A percentile compares a stretch with the other conserved stretches of the same genome.
These are phyloP conservation scores for Penicillium sp. DNA, from an alignment of 2,329 filamentous ascomycete genomes.

Conservation along the genomic window DNA sequence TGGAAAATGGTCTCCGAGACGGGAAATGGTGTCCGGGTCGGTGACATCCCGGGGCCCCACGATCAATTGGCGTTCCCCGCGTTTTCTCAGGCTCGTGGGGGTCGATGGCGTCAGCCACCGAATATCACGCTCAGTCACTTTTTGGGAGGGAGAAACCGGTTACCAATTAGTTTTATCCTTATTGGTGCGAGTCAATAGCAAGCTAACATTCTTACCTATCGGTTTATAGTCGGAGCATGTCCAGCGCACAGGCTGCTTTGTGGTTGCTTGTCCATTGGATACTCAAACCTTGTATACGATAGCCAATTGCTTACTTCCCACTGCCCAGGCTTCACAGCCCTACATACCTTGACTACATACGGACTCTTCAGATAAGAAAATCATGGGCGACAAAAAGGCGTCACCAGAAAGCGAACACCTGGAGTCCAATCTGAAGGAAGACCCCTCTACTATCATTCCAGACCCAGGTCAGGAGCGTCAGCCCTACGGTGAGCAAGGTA, in stretches of 20 bases:
- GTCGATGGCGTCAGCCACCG: not conserved
- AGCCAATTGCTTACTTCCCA: not conserved
- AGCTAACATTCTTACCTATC: not conserved
- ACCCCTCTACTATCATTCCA: not conserved
- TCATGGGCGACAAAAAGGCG: slow-evolving; percentile 1
- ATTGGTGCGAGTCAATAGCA: not conserved
- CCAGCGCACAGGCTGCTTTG: not conserved
- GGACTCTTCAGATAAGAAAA: not conserved
- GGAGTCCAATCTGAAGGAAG: not conserved
- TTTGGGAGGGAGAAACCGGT: not conserved
- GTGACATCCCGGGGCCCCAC: not conserved
- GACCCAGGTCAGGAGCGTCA: not conserved
- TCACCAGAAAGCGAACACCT: slow-evolving; percentile 1
- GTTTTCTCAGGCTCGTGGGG: not conserved
- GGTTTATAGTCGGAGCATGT: not conserved
- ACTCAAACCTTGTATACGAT: not conserved
- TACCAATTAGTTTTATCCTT: not conserved
- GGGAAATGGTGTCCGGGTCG: slow-evolving; percentile 3
- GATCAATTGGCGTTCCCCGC: slow-evolving; percentile 1
- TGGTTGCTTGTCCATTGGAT: not conserved
- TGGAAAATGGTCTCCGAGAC: slow-evolving; percentile 4
- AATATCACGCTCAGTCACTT: not conserved
- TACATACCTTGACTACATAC: not conserved
- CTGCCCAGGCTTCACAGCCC: not conserved
- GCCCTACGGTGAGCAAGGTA: slow-evolving; percentile 4